Conservation (phyloP, 441 rosid species). For the Aleurites moluccanus region DNA sequence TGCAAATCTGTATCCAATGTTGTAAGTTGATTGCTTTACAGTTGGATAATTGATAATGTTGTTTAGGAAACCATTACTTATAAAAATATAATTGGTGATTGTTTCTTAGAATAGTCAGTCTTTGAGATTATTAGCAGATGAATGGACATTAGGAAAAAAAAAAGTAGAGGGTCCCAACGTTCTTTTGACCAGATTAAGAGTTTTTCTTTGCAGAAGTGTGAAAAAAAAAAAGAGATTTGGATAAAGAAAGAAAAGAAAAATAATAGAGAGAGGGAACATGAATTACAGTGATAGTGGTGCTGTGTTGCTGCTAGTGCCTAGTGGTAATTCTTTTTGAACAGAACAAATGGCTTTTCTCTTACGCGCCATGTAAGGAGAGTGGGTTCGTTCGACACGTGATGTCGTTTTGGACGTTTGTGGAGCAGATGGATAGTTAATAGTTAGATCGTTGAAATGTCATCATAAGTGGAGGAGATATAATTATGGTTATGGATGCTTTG, state of each 20-base stretch:
- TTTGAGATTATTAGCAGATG: constrained; percentile 10
- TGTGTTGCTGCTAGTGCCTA: not conserved
- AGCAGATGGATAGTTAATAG: not conserved
- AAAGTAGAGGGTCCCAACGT: constrained; percentile 43
- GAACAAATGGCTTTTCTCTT: not conserved
- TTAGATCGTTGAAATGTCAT: constrained; percentile 8
- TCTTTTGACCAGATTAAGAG: constrained; percentile 41
- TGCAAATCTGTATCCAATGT: constrained; percentile 37
- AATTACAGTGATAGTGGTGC: constrained; percentile 7
- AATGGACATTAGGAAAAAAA: constrained; percentile 20
- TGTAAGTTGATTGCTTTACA: constrained; percentile 39
- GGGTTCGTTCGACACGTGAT: not conserved
- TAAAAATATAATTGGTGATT: not conserved
- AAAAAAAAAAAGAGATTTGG: not conserved
- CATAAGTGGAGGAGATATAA: not conserved
- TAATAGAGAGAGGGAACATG: not conserved
- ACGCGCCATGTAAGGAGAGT: not conserved
- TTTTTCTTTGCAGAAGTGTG: not conserved
- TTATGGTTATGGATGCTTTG: not conserved
- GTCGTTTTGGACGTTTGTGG: not conserved
- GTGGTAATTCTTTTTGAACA: not conserved
- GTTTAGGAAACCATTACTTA: constrained; percentile 1
- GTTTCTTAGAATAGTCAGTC: not conserved
- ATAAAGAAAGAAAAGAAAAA: not conserved
- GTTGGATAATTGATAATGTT: constrained; percentile 40